Base-by-base conservation (phyloP, 371 early-diverging fungal species). In the Nematocida sp. region DNA sequence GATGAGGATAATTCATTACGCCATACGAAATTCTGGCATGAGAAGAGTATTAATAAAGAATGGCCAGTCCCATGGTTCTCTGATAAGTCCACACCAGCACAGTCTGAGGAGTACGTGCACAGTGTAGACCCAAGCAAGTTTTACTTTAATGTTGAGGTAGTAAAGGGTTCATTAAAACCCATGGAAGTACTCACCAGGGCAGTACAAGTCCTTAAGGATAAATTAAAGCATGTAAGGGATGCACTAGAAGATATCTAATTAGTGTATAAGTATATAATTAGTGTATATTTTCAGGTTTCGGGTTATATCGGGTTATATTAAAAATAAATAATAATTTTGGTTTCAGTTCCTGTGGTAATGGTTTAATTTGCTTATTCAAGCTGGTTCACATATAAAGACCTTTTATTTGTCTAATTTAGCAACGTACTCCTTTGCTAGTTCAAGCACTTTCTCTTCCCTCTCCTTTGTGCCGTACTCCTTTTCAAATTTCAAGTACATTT, bases 1-100 rank as follows among this genome's bases (percentile, higher is more conserved):
- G 99, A 98, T 85, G 94, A 93, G 60, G 91, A 94, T 86, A 98
- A 98, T 88, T 91, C 90, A 78, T 85, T 95, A 67, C 86, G 93
- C 66, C 95, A 96, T 83, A 92, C 95, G 7, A 90, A 90, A 39
- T 95, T 93, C 85, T 97, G 98, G 98, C 89, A 90, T 82, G 99
- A 98, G 84, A 91, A 93, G 85, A 89, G 91, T 73, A 88, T 89
- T 45, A 67, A 83, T 27, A 76, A 74, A 33, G 84, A 84, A 56
- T 84, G 86, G 86, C 83, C 83, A 9, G 61, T 18, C 3, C 62
- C 84, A 3, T 83, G 74, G 70, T 82, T 83, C 52, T 66, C 46
- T 23, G 82, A 73, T 0, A 67, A 56, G 13, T 42, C 71, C 42
- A 55, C 62, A 1, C 50, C 64, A 54, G 76, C 67, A n/a, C 74